Evolutionary conservation across 108 stramenopile genomes (phyloP).

Genomic region (Discostella stelligeroides): DNA sequence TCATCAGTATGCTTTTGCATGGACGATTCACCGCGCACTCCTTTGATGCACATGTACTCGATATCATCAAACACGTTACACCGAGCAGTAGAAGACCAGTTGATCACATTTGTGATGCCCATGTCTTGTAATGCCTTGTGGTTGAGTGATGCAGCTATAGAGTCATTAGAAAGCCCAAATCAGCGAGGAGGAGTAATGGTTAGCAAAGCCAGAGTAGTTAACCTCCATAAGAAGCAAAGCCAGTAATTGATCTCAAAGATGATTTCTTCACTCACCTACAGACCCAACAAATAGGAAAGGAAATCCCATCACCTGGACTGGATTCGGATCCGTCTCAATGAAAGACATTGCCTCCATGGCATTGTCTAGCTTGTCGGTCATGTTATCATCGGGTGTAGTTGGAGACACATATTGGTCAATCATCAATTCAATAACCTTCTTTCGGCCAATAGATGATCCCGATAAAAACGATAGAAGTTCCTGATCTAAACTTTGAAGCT

Average conservation of each 20-base stretch:
- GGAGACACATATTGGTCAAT: constrained; percentile 1
- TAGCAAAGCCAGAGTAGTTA: no score
- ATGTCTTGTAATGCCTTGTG: not conserved
- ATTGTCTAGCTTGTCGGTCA: constrained; percentile 3
- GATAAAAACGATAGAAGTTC: not conserved
- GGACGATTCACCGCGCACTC: not conserved
- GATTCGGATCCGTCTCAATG: constrained; percentile 16
- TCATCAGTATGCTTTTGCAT: not conserved
- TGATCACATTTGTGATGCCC: constrained; percentile 34
- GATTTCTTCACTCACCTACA: constrained; percentile 6
- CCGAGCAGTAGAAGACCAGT: constrained; percentile 18
- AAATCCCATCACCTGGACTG: constrained; percentile 19
- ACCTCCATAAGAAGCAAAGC: no score
- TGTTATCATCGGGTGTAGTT: not conserved
- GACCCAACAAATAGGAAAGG: constrained; percentile 38
- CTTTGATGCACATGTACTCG: constrained; percentile 29
- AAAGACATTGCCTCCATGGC: constrained; percentile 27
- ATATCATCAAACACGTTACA: constrained; percentile 27
- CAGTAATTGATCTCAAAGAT: not conserved
- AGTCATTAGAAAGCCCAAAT: not conserved
- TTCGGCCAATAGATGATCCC: not conserved
- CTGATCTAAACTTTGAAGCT: not conserved
- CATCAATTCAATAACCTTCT: not conserved
- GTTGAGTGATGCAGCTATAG: constrained; percentile 26
- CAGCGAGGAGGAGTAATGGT: no score